Base-by-base conservation (phyloP, 352 stramenopile species). In the Phytophthora sp. region DNA sequence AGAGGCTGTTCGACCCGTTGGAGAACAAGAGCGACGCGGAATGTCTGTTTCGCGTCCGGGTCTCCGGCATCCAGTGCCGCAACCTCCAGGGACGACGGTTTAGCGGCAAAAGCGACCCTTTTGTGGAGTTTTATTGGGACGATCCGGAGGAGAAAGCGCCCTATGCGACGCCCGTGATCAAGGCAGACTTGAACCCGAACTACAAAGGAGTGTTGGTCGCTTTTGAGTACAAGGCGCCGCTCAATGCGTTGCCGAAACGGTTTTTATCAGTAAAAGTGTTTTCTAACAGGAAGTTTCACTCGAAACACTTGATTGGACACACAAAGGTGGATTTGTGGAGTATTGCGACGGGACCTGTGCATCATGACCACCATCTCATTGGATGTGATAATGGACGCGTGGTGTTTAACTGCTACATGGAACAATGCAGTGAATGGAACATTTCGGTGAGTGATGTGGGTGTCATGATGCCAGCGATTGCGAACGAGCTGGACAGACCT, bases 401-500 rank as follows among this genome's bases (percentile, higher is more conserved):
- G 24, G 88, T 96, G 45, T 96, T 96, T 70, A 96, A 96, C 50
- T 94, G 86, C 70, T 96, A 96, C 75, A 96, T 96, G 88, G 88
- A 96, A 56, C 88, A 96, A 59, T 96, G 88, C 67, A 94, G 80
- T 68, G 86, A 94, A 41, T 96, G 88, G 88, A 94, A 93, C 53
- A 96, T 96, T 57, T 91, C 82, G 0, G 86, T 96, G 39, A 96
- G 88, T 55, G 86, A 96, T 47, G 82, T 96, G 6, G 88, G 86
- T 3, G 79, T 96, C 18, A 94, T 96, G 84, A 96, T 96, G 88
- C 88, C 88, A 0, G 86, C 85, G 13, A 94, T 96, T 60, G 80
- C 86, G 13, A 94, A 96, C 54, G 88, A 96, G 58, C 57, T 96
- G n/a, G 88, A 96, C 46, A 82, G 88, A 12, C 88, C 88, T 2